Base-by-base conservation (phyloP, 192 early-diverging fungal species). In the Coemansia sp. region DNA sequence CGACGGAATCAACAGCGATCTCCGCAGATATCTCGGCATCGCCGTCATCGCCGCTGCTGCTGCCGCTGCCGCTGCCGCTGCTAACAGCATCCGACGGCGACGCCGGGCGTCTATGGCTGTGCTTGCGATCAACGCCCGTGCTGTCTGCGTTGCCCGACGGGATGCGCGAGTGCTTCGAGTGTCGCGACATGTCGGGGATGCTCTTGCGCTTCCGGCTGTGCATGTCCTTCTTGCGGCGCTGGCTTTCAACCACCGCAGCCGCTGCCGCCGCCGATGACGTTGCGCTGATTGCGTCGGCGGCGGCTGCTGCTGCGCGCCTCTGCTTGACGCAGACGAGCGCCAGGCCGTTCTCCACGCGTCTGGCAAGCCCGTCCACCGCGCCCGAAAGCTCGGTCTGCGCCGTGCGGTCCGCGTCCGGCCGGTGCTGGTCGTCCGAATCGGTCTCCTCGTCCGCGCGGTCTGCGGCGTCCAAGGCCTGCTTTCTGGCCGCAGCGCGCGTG, bases 201-300 rank as follows among this genome's bases (percentile, higher is more conserved):
- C 79, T 82, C 68, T 82, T 82, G 61, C 79, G 74, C 45, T 82
- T 82, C 15, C 79, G 74, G 41, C 79, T 72, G 44, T 72, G 66
- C 23, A 26, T 56, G 26, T 64, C 40, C 18, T 21, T 41, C 4
- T 32, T 32, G 6, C 39, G 45, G 38, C 56, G 23, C n/a, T 15
- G 9, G 45, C 12, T n/a, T 40, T 10, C 32, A 13, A 4, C 9
- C 5, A 45, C 52, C 4, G 23, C 32, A 0, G 32, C 32, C 0
- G 32, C 32, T 4, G 32, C 32, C 56, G 60, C 11, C 8, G 64
- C 41, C 4, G 44, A 7, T 0, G 56, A 56, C 6, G 75, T 40
- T 6, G 76, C 76, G 9, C 67, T 64, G 42, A 79, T 78, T 10
- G 64, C 64, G 38, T 54, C 60, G 59, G 79, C 62, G 2, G 68